Evolutionary conservation across 805 yeast genomes (phyloP), one percentile per base, ranked within the genome.

Genomic region (Kuraishia ogatae): DNA sequence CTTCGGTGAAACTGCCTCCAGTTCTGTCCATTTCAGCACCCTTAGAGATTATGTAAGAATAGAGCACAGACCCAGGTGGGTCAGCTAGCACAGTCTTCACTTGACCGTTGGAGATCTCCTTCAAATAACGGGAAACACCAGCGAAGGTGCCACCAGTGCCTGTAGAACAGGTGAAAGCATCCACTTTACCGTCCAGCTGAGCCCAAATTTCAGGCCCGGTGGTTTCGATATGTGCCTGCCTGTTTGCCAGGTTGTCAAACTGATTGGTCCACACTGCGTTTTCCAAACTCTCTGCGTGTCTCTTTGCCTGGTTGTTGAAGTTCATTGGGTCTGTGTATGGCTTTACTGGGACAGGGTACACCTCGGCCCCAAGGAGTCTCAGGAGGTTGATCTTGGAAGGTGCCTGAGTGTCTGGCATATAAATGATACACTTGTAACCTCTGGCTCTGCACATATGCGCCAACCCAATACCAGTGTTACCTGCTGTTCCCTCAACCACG

Each of bases 71-170:
- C 56, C 97, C 97, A 15, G 97, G 97, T 22, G 97, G 97, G 69
- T 92, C 97, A 1, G 97, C 96, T 57, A 89, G 80, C 53, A 78
- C 83, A 49, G 85, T 74, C 68, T 83, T 80, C 51, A 83, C 82
- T 19, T 71, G 66, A 20, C 89, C 87, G 59, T 79, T 74, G 39
- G 89, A 81, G 50, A 83, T 80, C 3, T 79, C 80, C 71, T 91
- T 88, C 61, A 92, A 76, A 68, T 81, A 91, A 55, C 92, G 78
- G 2, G 97, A 83, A 47, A 82, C 78, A 52, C 97, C 97, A 1
- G 97, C 89, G 69, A 88, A 83, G 2, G 97, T 88, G 29, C 97
- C 97, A 48, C 96, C 97, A 1, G 97, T 89, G 48, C 97, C 97
- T 10, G 96, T 87, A 15, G 96, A 83, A 66, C 96, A 89, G 7